A percentile compares a stretch with the other conserved stretches of the same genome.
Conservation (phyloP, 2,329 filamentous ascomycete genomes). For the Ceratocystiopsis brevicomis region DNA sequence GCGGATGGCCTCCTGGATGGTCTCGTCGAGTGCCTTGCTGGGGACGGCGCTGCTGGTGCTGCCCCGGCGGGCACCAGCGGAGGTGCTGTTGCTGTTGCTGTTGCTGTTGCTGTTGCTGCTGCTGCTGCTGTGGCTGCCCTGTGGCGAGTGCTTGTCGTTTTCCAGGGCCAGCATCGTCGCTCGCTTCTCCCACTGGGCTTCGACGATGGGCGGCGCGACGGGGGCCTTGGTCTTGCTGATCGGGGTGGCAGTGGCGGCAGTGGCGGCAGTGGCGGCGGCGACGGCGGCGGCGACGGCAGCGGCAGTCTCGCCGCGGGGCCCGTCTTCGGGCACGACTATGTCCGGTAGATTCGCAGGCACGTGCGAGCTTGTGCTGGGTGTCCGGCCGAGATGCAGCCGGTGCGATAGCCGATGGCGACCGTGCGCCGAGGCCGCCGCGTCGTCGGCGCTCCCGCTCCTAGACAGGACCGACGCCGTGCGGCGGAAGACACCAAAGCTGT, state of each 20-base stretch:
- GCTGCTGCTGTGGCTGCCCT: constrained; percentile 9
- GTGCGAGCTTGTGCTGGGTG: constrained; percentile 44
- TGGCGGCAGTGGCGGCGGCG: no score
- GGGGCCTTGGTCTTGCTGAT: neutral
- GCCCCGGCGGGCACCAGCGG: constrained; percentile 8
- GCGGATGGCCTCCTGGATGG: constrained; percentile 89
- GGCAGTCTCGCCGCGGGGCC: constrained; percentile 6
- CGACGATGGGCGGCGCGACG: constrained; percentile 15
- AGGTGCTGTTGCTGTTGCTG: constrained; percentile 1
- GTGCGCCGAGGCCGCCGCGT: constrained; percentile 9
- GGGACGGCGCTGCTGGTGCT: constrained; percentile 20
- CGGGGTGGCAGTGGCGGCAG: neutral
- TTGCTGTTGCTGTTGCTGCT: constrained; percentile 8
- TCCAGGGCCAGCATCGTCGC: constrained; percentile 70
- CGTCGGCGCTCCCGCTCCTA: constrained; percentile 17
- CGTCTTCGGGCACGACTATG: constrained; percentile 33
- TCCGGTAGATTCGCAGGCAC: constrained; percentile 66
- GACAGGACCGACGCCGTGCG: constrained; percentile 29
- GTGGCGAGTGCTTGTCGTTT: constrained; percentile 16
- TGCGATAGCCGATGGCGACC: constrained; percentile 38
- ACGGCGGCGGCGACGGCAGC: neutral
- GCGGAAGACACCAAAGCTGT: constrained; percentile 21
- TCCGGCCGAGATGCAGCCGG: constrained; percentile 46
- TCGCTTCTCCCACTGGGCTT: constrained; percentile 78
- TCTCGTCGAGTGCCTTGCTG: constrained; percentile 37